These are phyloP conservation scores for Hypoxylon trugodes DNA, from an alignment of 495 filamentous ascomycete genomes.

Conservation along the genomic window DNA sequence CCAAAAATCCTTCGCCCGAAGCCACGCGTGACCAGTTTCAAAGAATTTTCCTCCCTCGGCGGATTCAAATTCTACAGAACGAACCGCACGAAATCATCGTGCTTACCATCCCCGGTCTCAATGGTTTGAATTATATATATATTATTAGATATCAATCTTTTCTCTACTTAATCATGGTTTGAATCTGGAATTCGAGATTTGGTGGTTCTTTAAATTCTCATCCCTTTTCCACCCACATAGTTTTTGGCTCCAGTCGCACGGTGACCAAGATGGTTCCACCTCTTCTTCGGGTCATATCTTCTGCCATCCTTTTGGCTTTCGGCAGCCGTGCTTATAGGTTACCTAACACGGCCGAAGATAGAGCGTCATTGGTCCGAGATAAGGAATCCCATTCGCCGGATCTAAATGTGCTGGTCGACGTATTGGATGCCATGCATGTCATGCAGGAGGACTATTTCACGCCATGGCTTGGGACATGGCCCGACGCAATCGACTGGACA, in stretches of 20 bases:
- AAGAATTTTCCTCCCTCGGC: background rate
- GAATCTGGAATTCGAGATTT: constrained; percentile 3
- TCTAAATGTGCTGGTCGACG: constrained; percentile 45
- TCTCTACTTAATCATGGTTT: constrained; percentile 23
- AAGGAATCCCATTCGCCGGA: constrained; percentile 24
- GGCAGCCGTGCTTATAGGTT: constrained; percentile 4
- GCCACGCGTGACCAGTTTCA: background rate
- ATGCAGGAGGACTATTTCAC: constrained; percentile 84
- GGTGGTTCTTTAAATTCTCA: constrained; percentile 7
- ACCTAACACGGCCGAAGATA: background rate
- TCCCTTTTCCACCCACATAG: background rate
- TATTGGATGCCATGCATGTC: constrained; percentile 70
- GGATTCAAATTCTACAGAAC: background rate
- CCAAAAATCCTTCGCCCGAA: background rate
- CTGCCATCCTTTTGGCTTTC: constrained; percentile 4
- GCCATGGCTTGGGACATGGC: constrained; percentile 83
- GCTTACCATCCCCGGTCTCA: constrained; percentile 3
- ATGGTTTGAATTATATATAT: constrained; percentile 8
- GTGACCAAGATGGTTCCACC: constrained; percentile 21
- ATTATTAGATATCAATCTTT: constrained; percentile 9
- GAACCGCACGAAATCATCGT: constrained; percentile 1
- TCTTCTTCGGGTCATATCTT: constrained; percentile 5
- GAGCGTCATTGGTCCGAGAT: constrained; percentile 12
- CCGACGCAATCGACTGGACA: constrained; percentile 91
- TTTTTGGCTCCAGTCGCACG: background rate